Conservation (phyloP, 2,329 filamentous ascomycete species). For the Trichophyton equinum region DNA sequence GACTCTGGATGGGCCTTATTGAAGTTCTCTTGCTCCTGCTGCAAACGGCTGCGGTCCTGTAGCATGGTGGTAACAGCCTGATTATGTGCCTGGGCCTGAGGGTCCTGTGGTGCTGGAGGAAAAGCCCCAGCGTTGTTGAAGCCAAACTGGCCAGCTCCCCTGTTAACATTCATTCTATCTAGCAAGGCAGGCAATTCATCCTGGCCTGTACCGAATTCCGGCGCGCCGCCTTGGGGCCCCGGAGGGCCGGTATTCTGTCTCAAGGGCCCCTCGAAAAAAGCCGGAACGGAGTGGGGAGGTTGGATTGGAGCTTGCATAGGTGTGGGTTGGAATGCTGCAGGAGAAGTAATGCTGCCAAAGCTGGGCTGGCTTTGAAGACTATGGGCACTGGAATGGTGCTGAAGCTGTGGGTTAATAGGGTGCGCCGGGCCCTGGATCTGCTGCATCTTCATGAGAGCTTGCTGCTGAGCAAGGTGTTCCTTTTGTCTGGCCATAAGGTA, state of each 20-base stretch:
- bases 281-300: conserved; percentile 43
- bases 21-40: conserved; percentile 49
- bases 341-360: conserved; percentile 88
- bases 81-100: conserved; percentile 34
- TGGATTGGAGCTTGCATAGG: conserved; percentile 48
- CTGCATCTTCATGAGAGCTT: conserved; percentile 62
- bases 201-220: conserved; percentile 46
- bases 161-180: conserved; percentile 51
- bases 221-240: conserved; percentile 32
- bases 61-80: conserved; percentile 50
- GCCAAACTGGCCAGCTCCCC: conserved; percentile 34
- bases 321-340: conserved; percentile 54
- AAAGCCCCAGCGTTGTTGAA: conserved; percentile 32
- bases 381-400: conserved; percentile 90
- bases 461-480: conserved; percentile 79
- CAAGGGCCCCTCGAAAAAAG: conserved; percentile 54
- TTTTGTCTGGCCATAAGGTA: conserved; percentile 93
- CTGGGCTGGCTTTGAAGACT: conserved; percentile 95
- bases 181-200: conserved; percentile 58
- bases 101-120: conserved; percentile 30
- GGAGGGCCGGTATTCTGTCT: conserved; percentile 32
- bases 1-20: conserved; percentile 31
- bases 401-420: conserved; percentile 50
- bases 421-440: conserved; percentile 47
- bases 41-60: conserved; percentile 47